Evolutionary conservation across 2,329 filamentous ascomycete genomes (phyloP).

Genomic region (Neofusicoccum sp.): DNA sequence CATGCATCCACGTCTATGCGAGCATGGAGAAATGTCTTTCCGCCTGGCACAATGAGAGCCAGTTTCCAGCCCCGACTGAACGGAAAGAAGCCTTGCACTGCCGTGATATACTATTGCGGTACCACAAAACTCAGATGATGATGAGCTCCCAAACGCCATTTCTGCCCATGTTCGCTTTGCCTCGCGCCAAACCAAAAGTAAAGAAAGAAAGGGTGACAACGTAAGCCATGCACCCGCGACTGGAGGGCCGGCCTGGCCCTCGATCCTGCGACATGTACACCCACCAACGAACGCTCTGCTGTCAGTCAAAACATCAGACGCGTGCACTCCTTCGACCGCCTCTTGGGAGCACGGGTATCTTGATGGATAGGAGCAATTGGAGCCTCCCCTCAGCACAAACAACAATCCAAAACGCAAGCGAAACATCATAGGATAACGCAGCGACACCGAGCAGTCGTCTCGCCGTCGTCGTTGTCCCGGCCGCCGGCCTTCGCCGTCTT

Average conservation of each 20-base stretch:
- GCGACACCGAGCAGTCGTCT: slow-evolving; percentile 62
- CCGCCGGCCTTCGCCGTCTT: slow-evolving; percentile 61
- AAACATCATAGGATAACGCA: slow-evolving; percentile 58
- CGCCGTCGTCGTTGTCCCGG: slow-evolving; percentile 57
- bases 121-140: not conserved
- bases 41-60: not conserved
- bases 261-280: slow-evolving; percentile 5
- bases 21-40: no score
- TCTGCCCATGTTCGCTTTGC: slow-evolving; percentile 19
- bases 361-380: slow-evolving; percentile 10
- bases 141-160: slow-evolving; percentile 15
- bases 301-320: not conserved
- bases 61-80: not conserved
- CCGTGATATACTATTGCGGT: not conserved
- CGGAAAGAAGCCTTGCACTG: not conserved
- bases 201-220: not conserved
- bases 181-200: slow-evolving; percentile 6
- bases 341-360: slow-evolving; percentile 12
- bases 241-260: not conserved
- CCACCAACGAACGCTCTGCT: not conserved
- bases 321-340: slow-evolving; percentile 7
- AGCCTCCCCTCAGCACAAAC: not conserved
- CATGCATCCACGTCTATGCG: not conserved
- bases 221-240: slow-evolving; percentile 1
- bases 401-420: not conserved